Conservation (phyloP, 1,139 yeast genomes). For the Sugiyamaella paludigena region DNA sequence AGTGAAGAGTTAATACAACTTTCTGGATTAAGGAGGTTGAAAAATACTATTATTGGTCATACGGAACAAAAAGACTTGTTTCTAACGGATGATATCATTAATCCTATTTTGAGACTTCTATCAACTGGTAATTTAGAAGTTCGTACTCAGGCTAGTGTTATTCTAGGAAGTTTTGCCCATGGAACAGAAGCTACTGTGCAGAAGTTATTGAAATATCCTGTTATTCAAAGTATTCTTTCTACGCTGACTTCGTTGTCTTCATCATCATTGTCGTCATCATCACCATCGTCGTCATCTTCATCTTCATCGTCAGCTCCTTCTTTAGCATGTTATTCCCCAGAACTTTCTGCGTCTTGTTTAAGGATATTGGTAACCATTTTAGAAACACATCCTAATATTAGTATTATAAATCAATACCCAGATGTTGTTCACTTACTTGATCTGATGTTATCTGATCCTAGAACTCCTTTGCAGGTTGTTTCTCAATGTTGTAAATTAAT, state of each 20-base stretch:
- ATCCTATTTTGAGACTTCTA: conserved; percentile 30
- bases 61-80: conserved; percentile 34
- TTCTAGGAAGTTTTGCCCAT: conserved; percentile 36
- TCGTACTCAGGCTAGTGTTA: conserved; percentile 33
- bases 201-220: conserved; percentile 25
- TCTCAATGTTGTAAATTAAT: conserved; percentile 28
- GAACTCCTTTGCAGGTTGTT: conserved; percentile 22
- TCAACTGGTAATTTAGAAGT: conserved; percentile 23
- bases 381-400: conserved; percentile 26
- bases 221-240: conserved; percentile 24
- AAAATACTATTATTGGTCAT: conserved; percentile 39
- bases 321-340: conserved; percentile 17
- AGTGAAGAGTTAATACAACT: conserved; percentile 20
- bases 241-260: conserved; percentile 14
- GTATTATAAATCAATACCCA: conserved; percentile 26
- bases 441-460: conserved; percentile 21
- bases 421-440: conserved; percentile 25
- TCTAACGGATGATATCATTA: conserved; percentile 29
- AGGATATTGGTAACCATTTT: conserved; percentile 30
- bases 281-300: conserved; percentile 6
- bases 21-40: conserved; percentile 29
- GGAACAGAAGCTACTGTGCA: conserved; percentile 30
- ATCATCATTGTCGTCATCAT: conserved; percentile 1
- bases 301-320: conserved; percentile 5
- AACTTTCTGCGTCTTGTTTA: conserved; percentile 28